A percentile compares a stretch with the other conserved stretches of the same genome.
These are phyloP conservation scores for Pythium scleroteichum DNA, from an alignment of 352 stramenopile species.

Conservation along the genomic window DNA sequence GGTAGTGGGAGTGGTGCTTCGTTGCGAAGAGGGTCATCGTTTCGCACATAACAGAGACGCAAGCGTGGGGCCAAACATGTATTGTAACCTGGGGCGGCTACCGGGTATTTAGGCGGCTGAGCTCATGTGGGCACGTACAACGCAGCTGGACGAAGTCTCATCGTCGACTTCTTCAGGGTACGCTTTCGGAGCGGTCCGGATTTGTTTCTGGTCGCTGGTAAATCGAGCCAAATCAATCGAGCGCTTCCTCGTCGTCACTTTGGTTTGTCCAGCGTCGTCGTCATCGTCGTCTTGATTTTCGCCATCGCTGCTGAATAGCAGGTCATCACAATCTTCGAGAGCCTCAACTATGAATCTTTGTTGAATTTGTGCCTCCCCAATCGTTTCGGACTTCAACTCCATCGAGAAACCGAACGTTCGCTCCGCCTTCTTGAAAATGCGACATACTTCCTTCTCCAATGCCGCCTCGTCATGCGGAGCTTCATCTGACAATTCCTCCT, in stretches of 20 bases:
- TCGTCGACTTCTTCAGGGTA: constrained; percentile 7
- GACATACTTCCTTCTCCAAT: constrained; percentile 22
- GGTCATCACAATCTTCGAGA: constrained; percentile 21
- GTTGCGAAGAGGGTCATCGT: not conserved
- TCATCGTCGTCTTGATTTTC: constrained; percentile 22
- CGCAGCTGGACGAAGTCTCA: constrained; percentile 3
- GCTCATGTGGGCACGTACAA: constrained; percentile 22
- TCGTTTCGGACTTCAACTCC: not conserved
- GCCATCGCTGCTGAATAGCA: constrained; percentile 25
- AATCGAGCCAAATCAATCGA: not conserved
- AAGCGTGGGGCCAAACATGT: no score
- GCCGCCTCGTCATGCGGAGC: constrained; percentile 8
- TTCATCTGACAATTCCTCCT: not conserved
- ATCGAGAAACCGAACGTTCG: constrained; percentile 26
- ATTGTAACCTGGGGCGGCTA: not conserved
- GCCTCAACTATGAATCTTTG: constrained; percentile 12
- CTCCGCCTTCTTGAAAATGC: constrained; percentile 26
- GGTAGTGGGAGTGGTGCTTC: not conserved
- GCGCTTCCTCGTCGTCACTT: not conserved
- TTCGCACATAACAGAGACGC: constrained; percentile 16
- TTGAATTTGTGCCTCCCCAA: no score
- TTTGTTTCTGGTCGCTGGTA: not conserved
- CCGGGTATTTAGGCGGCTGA: constrained; percentile 12
- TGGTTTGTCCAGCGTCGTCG: not conserved
- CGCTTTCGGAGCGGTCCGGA: not conserved